Percentiles rank a stretch among this genome's conserved stretches.
Evolutionary conservation across 305 asterid species (phyloP).

Genomic region (Lippia alba): DNA sequence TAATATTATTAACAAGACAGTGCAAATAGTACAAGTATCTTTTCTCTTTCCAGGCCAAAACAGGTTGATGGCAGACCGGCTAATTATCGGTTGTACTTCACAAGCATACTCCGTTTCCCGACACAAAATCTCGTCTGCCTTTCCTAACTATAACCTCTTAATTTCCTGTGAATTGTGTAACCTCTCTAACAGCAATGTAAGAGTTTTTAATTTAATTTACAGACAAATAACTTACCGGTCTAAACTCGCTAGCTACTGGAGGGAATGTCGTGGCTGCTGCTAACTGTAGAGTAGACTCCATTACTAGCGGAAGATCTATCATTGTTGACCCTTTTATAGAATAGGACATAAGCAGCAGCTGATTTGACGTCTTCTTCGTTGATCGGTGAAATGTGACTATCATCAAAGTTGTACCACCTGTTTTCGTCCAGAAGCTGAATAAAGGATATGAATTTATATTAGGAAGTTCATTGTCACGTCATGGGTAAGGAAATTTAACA

Average conservation of each 20-base stretch:
- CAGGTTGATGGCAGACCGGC: constrained; percentile 23
- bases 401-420: constrained; percentile 97
- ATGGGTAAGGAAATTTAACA: background rate
- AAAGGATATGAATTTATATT: background rate
- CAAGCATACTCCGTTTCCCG: constrained; percentile 29
- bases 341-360: constrained; percentile 90
- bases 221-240: constrained; percentile 31
- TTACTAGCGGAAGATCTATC: constrained; percentile 64
- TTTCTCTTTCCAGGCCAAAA: constrained; percentile 28
- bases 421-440: constrained; percentile 92
- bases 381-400: constrained; percentile 82
- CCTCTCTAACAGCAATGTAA: constrained; percentile 24
- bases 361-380: constrained; percentile 96
- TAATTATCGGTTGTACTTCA: constrained; percentile 31
- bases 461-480: constrained; percentile 5
- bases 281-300: constrained; percentile 54
- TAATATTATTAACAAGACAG: constrained; percentile 31
- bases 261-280: constrained; percentile 42
- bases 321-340: constrained; percentile 82
- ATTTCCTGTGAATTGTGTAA: constrained; percentile 42
- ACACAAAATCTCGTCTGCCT: constrained; percentile 29
- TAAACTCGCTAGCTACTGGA: constrained; percentile 38
- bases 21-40: constrained; percentile 29
- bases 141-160: constrained; percentile 39
- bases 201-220: constrained; percentile 42